Evolutionary conservation across 2,329 filamentous ascomycete species (phyloP).

Genomic region (Whalleya microplaca): DNA sequence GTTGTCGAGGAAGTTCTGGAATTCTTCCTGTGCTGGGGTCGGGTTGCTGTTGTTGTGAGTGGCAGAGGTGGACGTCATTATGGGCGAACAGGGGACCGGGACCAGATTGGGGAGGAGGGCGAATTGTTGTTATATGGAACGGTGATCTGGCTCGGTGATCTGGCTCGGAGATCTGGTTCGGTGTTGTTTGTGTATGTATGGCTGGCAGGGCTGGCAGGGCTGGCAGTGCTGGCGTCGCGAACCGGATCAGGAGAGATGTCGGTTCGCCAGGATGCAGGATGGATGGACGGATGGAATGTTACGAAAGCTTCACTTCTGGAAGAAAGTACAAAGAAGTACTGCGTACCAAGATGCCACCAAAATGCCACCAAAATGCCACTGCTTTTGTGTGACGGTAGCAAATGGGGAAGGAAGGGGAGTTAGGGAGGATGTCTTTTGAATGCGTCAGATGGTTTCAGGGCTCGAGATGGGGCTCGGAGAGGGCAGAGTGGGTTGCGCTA

Average conservation of each 20-base stretch:
- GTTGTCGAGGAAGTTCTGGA: slow-evolving; percentile 63
- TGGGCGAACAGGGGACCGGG: slow-evolving; percentile 28
- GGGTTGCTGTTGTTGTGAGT: slow-evolving; percentile 38
- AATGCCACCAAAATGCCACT: too few species aligned
- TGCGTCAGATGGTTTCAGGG: slow-evolving; percentile 47
- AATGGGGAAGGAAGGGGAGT: slow-evolving; percentile 25
- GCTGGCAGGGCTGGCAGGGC: not conserved
- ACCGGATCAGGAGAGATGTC: not conserved
- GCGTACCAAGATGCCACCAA: too few species aligned
- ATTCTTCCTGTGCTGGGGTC: slow-evolving; percentile 69
- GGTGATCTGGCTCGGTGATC: too few species aligned
- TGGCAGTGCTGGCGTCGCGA: not conserved
- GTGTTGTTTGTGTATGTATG: too few species aligned
- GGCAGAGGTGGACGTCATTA: slow-evolving; percentile 49
- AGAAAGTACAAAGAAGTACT: slow-evolving; percentile 15
- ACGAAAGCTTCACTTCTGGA: too few species aligned
- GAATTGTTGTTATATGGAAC: slow-evolving; percentile 24
- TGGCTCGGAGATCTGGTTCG: too few species aligned
- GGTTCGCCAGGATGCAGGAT: not conserved
- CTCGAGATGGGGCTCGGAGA: slow-evolving; percentile 19
- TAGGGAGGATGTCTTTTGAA: slow-evolving; percentile 22
- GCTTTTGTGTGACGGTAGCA: slow-evolving; percentile 19
- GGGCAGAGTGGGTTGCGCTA: slow-evolving; percentile 23
- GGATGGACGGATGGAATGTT: too few species aligned
- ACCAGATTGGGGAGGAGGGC: slow-evolving; percentile 2